A percentile compares a stretch with the other conserved stretches of the same genome.
Conservation (phyloP, 768 basidiomycete species). For the Leccinum imitatum region DNA sequence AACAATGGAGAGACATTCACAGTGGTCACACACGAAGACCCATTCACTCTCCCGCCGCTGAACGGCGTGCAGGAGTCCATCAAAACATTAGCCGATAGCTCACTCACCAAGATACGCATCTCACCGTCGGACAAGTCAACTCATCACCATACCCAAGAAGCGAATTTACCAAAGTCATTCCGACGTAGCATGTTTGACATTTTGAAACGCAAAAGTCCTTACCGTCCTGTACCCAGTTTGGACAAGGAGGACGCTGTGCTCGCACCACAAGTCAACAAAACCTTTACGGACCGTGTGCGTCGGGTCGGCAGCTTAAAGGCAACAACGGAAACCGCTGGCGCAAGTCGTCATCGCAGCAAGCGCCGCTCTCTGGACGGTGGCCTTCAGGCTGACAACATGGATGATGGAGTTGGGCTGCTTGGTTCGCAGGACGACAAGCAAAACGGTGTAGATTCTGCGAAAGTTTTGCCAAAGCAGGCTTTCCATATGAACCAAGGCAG, state of each 20-base stretch:
- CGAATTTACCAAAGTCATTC: constrained; percentile 3
- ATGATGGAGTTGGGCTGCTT: neutral
- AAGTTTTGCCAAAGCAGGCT: neutral
- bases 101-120: constrained; percentile 6
- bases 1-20: constrained; percentile 24
- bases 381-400: neutral
- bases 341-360: neutral
- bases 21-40: constrained; percentile 26
- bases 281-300: neutral
- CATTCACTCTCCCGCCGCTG: constrained; percentile 16
- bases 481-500: neutral
- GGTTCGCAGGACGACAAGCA: neutral
- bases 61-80: neutral
- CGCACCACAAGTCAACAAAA: neutral
- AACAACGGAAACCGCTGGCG: neutral
- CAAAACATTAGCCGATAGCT: neutral
- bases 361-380: constrained; percentile 3
- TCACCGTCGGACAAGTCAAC: constrained; percentile 2
- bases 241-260: constrained; percentile 3
- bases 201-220: constrained; percentile 15
- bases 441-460: neutral
- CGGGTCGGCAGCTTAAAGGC: constrained; percentile 3
- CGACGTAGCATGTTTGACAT: constrained; percentile 25
- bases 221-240: neutral
- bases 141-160: too few species aligned